Evolutionary conservation across 768 basidiomycete genomes (phyloP), one percentile per base, ranked within the genome.

Genomic region (Boletus rex-veris): DNA sequence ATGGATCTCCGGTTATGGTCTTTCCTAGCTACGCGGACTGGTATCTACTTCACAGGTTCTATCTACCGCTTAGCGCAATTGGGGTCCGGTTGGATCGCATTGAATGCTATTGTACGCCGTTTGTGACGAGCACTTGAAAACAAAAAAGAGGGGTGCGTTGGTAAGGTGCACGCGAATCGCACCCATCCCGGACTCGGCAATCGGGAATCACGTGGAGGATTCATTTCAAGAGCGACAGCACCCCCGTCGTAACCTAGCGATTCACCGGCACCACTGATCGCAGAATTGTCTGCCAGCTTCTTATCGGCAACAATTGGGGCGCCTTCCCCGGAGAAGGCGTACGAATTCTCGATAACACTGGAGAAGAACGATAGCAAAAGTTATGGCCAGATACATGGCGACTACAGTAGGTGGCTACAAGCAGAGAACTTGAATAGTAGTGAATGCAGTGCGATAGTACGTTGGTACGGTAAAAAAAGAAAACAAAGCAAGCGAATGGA

Each of bases 331-430:
- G 33, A 35, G 11, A 35, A 24, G 4, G 24, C 24, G 24, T 24
- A 24, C 24, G 5, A 24, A 14, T 35, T 35, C 33, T 35, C 19
- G 21, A 21, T 21, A 21, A 21, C 19, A 19, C 19, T 24, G 47
- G 31, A 18, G 38, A 18, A 43, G 16, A 38, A 11, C 10, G 33
- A 12, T 33, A 41, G 30, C 42, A 57, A 49, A 28, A 37, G 38
- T 52, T 53, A 48, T 40, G 58, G 40, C 43, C 53, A 50, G 18
- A 50, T n/a, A 2, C 19, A 19, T 24, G 44, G 50, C 40, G 26
- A 51, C 31, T 51, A 55, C 19, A 19, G 36, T 64, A 61, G 21
- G 30, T 31, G 39, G 57, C 53, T 64, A 65, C 64, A 63, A 19
- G 31, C 55, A n/a, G 40, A 28, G 44, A n/a, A 10, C 33, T 35